Evolutionary conservation across 306 rosid species (phyloP).

Genomic region (Cicer pinnatifidum): DNA sequence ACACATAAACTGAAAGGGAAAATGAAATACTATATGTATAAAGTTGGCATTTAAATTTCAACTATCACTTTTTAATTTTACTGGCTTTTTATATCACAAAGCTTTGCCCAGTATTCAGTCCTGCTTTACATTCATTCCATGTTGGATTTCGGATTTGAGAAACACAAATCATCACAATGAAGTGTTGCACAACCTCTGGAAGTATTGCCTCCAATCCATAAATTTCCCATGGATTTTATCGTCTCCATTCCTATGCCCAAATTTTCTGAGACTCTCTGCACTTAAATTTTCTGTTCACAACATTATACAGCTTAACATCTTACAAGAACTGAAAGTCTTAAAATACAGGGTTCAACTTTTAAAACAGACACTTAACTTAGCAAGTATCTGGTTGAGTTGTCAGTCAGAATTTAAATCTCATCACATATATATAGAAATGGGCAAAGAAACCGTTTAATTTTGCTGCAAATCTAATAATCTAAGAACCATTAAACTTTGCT

Average conservation of each 20-base stretch:
- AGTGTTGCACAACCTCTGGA: not conserved
- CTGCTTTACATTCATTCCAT: not conserved
- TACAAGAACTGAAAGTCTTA: not conserved
- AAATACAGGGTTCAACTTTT: not conserved
- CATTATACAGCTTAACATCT: slow-evolving; percentile 1
- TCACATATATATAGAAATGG: not conserved
- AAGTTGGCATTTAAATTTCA: not conserved
- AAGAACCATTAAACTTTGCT: too few relatives aligned
- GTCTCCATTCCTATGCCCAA: slow-evolving; percentile 5
- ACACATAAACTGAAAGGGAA: too few relatives aligned
- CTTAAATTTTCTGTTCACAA: not conserved
- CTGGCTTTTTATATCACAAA: not conserved
- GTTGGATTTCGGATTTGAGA: not conserved
- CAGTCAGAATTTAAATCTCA: not conserved
- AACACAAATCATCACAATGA: slow-evolving; percentile 1
- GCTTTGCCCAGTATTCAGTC: not conserved
- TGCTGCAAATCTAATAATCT: not conserved
- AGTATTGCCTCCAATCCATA: not conserved
- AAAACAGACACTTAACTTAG: not conserved
- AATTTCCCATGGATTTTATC: not conserved
- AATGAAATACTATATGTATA: not conserved
- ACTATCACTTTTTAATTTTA: not conserved
- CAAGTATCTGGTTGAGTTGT: slow-evolving; percentile 13
- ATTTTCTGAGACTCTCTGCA: not conserved
- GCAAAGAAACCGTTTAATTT: too few relatives aligned